Percentiles rank a stretch among this genome's conserved stretches.
Conservation (phyloP, 208 protist species). For the Trypanosoma rangeli region DNA sequence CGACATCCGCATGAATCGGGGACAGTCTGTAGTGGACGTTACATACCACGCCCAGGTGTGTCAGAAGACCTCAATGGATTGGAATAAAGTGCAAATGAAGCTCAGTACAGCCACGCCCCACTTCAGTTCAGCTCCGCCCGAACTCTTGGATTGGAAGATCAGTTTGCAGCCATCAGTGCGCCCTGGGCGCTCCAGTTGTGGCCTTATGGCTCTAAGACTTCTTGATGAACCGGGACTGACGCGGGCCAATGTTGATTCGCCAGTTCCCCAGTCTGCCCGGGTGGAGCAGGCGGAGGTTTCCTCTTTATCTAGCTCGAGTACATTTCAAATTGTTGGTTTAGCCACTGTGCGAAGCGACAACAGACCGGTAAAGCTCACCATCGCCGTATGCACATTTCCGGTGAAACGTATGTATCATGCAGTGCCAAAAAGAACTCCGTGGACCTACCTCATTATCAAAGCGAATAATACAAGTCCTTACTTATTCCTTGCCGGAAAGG, state of each 20-base stretch:
- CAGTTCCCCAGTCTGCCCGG: neutral
- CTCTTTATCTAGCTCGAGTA: constrained; percentile 31
- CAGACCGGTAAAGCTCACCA: constrained; percentile 41
- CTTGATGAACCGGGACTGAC: too few relatives aligned
- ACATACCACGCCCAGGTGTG: constrained; percentile 51
- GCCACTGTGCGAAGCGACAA: constrained; percentile 49
- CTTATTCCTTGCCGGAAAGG: constrained; percentile 47
- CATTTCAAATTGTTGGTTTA: constrained; percentile 44
- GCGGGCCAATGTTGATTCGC: neutral
- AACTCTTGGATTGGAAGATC: constrained; percentile 38
- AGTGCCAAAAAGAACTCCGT: constrained; percentile 36
- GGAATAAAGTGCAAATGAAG: constrained; percentile 46
- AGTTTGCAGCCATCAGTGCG: constrained; percentile 19
- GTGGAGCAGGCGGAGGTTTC: constrained; percentile 26
- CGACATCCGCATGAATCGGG: constrained; percentile 46
- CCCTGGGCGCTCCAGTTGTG: neutral
- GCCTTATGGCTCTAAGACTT: neutral
- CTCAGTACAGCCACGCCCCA: constrained; percentile 56
- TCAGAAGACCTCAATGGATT: constrained; percentile 47
- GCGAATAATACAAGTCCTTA: constrained; percentile 46
- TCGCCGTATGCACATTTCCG: constrained; percentile 36
- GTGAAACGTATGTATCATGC: constrained; percentile 39
- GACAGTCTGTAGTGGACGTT: constrained; percentile 33
- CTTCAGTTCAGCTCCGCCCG: constrained; percentile 32
- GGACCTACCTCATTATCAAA: constrained; percentile 38